Evolutionary conservation across 2,329 filamentous ascomycete genomes (phyloP), one percentile per base, ranked within the genome.

Genomic region (Colletotrichum truncatum): DNA sequence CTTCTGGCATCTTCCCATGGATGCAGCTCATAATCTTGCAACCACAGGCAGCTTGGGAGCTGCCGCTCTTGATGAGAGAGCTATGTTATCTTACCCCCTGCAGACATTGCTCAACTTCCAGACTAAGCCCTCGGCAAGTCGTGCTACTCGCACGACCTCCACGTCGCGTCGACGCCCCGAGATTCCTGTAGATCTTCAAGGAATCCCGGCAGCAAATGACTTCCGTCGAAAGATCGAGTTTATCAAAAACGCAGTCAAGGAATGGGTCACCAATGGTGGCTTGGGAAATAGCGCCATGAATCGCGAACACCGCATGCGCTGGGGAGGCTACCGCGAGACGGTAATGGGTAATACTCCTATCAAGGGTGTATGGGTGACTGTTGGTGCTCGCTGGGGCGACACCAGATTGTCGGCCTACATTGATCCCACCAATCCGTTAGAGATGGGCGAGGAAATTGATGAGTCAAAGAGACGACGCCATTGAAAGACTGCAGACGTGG

Each of bases 151-250:
- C 62, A 80, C 80, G 68, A 79, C 82, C 58, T 81, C 83, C 32
- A 79, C 80, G 5, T 78, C 82, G 11, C 82, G 87, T 23, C 84
- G 83, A 67, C 84, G 87, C 4, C 87, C 88, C 9, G 85, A 89
- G 67, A 90, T 91, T 69, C 82, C 85, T 48, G 81, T 85, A 0
- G 85, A 87, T 72, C 77, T 89, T 12, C 87, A 89, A 74, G 82
- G 85, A 60, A 87, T 93, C 60, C 90, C 92, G 0, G 84, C 86
- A 18, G 89, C 90, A 39, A 95, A 95, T 74, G 87, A 90, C 69
- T 87, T 95, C 73, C 87, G 89, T 32, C 84, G 83, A 70, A 95
- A 95, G 81, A 85, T 95, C 62, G 85, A 89, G 64, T 94, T 94
- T 73, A 87, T 94, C 71, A 84, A 85, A 69, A 79, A 84, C 54